Evolutionary conservation across 176 grass and related monocot genomes (phyloP), one percentile per base, ranked within the genome.

Genomic region (Guadua angustifolia): DNA sequence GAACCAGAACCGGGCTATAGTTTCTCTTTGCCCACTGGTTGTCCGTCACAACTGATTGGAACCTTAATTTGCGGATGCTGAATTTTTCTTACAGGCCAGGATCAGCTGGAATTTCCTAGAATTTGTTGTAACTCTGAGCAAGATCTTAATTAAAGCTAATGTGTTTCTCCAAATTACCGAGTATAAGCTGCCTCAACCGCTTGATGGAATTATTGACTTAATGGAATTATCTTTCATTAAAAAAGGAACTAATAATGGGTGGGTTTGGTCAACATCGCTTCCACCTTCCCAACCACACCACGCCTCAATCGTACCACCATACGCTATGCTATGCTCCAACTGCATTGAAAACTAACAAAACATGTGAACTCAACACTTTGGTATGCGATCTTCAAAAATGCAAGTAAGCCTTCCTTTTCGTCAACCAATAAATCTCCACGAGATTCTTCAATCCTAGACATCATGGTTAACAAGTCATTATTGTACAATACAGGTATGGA

Each of bases 251-350:
- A 57, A 5, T 36, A 61, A 61, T 47, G 26, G 49, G 67, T 47
- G 21, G 39, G 67, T 75, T 89, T 69, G 62, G 70, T 89, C 82
- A 81, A 63, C 88, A 75, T 89, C 77, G 52, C 35, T 62, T 55
- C 50, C 77, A 55, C 82, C 82, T 85, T 89, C 88, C 71, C 82
- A 81, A 89, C 87, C 68, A 74, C 75, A 84, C 12, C 45, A 63
- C 47, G 14, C 52, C 53, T 86, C 58, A 22, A 6, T 79, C 16
- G 57, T 83, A 47, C 82, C 46, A 53, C 68, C 76, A 32, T 66
- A 79, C 35, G 44, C n/a, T 42, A 26, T 58, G 66, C 71, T 25
- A 50, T 10, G 74, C 74, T 79, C 74, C 78, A 87, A 40, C 53
- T 32, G 16, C 70, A 59, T 45, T 51, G 52, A 29, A 50, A 53